Base-by-base conservation (phyloP, 2,329 filamentous ascomycete genomes). In the Cladophialophora bantiana region DNA sequence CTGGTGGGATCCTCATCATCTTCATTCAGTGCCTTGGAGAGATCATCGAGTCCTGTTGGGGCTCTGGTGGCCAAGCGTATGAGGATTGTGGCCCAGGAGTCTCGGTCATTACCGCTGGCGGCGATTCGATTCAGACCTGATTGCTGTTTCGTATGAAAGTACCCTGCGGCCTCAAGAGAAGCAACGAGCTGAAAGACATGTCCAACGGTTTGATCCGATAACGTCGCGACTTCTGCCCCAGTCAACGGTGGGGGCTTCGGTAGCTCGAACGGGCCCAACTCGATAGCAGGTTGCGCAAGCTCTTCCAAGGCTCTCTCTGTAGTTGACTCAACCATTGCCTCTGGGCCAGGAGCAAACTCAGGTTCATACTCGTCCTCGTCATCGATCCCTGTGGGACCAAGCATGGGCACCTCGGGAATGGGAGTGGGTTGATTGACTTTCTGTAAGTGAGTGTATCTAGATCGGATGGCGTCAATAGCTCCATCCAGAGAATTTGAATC, bases 281-380 rank as follows among this genome's bases (percentile, higher is more conserved):
- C 82, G 18, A 87, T 77, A 32, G 83, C 81, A 61, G 81, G 79
- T 40, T 80, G 77, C 32, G 84, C 77, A 4, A 84, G 76, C 50
- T 86, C 83, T 54, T 85, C 84, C 18, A 68, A 58, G 13, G 65
- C 68, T 32, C 62, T 68, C 3, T 87, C 81, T n/a, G 89, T 85
- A 4, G 89, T 83, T 68, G 87, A 87, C 75, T 94, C 91, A 13
- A 93, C 83, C 77, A 94, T 92, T 57, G 90, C 79, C 36, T 92
- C 89, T 74, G 94, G 91, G 40, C 88, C 87, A 7, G 90, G 86
- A 66, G 90, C 88, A 72, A 93, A 93, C 74, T 96, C 91, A 0
- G 94, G 94, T 74, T 97, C 94, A 75, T 97, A 97, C 73, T 97
- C 92, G 71, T 96, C 93, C 20, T 97, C 94, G 50, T 96, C 93